A percentile compares a stretch with the other conserved stretches of the same genome.
phyloP scores from a whole-genome alignment of 208 protist species.

The Porcisia hertigi region DNA sequence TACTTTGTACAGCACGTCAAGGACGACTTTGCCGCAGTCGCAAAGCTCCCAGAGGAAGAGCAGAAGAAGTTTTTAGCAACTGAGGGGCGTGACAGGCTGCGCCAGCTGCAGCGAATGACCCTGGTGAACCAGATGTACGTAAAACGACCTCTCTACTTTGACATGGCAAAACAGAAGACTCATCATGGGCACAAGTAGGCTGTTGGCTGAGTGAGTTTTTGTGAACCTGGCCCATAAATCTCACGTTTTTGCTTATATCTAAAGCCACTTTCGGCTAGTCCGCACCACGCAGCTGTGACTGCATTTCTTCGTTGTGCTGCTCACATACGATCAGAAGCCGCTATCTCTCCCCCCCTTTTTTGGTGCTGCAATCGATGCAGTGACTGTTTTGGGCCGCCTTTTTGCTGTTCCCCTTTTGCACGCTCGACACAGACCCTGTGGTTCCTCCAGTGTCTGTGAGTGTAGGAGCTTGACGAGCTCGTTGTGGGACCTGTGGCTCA shows the following conservation, averaged over 20 bases:
- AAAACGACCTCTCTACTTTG: slow-evolving; percentile 65
- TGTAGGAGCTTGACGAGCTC: background rate
- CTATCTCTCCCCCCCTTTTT: background rate
- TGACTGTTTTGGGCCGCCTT: background rate
- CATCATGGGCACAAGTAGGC: background rate
- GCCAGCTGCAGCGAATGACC: slow-evolving; percentile 87
- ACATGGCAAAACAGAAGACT: slow-evolving; percentile 31
- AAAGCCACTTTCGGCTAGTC: background rate
- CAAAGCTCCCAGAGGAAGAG: slow-evolving; percentile 47
- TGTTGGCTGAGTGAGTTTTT: slow-evolving; percentile 15
- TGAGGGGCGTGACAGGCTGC: slow-evolving; percentile 60
- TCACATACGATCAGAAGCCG: background rate
- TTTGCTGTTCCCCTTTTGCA: background rate
- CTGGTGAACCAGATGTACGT: slow-evolving; percentile 83
- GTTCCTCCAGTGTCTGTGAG: background rate
- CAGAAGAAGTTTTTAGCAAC: slow-evolving; percentile 54
- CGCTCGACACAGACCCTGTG: background rate
- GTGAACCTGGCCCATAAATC: background rate
- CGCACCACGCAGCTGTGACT: background rate
- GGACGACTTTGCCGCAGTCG: slow-evolving; percentile 65
- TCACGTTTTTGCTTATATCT: background rate
- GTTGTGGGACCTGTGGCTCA: background rate
- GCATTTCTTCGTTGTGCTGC: background rate
- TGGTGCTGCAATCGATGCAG: background rate
- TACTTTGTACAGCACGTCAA: slow-evolving; percentile 88